These are phyloP conservation scores for Craterostigma plantagineum DNA, from an alignment of 257 asterid species.

Conservation along the genomic window DNA sequence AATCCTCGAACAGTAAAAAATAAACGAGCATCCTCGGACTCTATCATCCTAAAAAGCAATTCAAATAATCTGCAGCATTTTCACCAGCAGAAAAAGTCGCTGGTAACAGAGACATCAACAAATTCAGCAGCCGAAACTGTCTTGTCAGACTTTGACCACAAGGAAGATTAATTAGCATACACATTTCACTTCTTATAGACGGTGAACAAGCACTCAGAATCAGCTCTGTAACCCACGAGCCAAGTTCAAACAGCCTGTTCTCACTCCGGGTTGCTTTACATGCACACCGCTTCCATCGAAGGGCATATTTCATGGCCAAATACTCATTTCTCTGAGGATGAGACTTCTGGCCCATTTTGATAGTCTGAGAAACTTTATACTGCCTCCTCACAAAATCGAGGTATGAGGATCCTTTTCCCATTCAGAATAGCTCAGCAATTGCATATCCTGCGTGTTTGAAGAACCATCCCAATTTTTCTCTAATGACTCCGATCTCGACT, in stretches of 20 bases:
- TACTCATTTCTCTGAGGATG: constrained; percentile 66
- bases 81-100: constrained; percentile 91
- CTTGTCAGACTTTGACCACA: constrained; percentile 88
- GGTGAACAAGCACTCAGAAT: constrained; percentile 96
- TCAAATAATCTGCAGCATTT: constrained; percentile 94
- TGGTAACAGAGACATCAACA: constrained; percentile 83
- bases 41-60: constrained; percentile 85
- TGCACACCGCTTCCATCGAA: constrained; percentile 81
- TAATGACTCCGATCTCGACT: constrained; percentile 25
- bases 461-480: constrained; percentile 76
- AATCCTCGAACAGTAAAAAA: constrained; percentile 87
- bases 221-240: constrained; percentile 98
- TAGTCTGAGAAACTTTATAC: constrained; percentile 67
- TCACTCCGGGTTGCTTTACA: constrained; percentile 49
- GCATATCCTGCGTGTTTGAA: constrained; percentile 67
- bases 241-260: constrained; percentile 74
- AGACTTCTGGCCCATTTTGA: constrained; percentile 62
- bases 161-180: constrained; percentile 79
- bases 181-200: constrained; percentile 96
- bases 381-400: constrained; percentile 99
- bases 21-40: constrained; percentile 83
- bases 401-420: constrained; percentile 98
- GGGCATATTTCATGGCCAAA: constrained; percentile 79
- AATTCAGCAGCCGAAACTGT: constrained; percentile 64
- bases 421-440: constrained; percentile 76